Base-by-base conservation (phyloP, 108 stramenopile species). In the Stephanodiscus triporus region DNA sequence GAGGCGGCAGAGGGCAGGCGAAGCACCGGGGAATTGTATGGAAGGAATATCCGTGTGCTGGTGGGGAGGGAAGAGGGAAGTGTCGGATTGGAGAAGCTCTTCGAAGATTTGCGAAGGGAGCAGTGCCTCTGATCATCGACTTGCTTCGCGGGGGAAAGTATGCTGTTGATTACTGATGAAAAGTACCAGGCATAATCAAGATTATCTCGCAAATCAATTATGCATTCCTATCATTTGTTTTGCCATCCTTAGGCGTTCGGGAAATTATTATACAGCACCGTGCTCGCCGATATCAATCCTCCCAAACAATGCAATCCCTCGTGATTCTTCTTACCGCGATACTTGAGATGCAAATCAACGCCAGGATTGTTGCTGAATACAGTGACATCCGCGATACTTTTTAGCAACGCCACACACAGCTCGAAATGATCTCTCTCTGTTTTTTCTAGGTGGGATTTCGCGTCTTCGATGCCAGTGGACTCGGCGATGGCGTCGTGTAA, bases 311-410 rank as follows among this genome's bases (percentile, higher is more conserved):
- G 88, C 57, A 95, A 74, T 14, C 79, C 89, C 79, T 95, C 94
- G 57, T 91, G 86, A 64, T 90, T 87, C 84, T 92, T 92, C 75
- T 84, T 87, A 2, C 91, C 94, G 16, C 88, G 62, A 22, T 43
- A 84, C 59, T 87, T 90, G 55, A 81, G 63, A 59, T 87, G 88
- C 54, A 95, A 75, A 70, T 92, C 90, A 43, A 93, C 68, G 4
- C 94, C 91, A 38, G 88, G 84, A 53, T 90, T 89, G 84, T 95
- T 95, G 49, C 90, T 89, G 63, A 95, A 95, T 6, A 93, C 91
- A 9, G 83, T 73, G 34, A 90, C 77, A 45, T 95, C 91, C 51
- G 87, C 87, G 13, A 77, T 78, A 54, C 87, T 88, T 84, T 91
- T 91, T 20, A 91, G 49, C 58, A 93, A 56, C 40, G 86, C 75